Evolutionary conservation across 768 basidiomycete genomes (phyloP).

Genomic region (Boletus speciosus): DNA sequence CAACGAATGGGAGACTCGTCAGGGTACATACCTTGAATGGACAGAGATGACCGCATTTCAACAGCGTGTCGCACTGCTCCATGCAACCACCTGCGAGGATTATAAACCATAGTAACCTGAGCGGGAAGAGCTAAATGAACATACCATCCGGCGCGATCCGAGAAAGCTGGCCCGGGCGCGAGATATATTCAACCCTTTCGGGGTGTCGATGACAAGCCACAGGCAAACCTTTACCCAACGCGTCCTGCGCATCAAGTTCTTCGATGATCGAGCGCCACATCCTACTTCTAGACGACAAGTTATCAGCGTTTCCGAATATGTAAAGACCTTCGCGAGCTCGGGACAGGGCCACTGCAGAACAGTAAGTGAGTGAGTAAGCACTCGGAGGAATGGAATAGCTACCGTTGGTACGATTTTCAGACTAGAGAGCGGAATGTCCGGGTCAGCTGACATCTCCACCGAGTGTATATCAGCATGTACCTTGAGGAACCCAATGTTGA

Average conservation of each 20-base stretch:
- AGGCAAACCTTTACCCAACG: conserved; percentile 52
- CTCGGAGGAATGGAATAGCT: background rate
- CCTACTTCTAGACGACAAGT: conserved; percentile 44
- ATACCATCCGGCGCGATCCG: conserved; percentile 55
- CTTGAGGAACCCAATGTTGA: conserved; percentile 69
- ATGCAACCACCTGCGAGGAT: conserved; percentile 56
- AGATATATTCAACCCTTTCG: conserved; percentile 38
- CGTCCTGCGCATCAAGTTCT: conserved; percentile 47
- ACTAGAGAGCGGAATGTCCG: conserved; percentile 31
- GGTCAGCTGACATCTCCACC: background rate
- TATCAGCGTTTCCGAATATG: conserved; percentile 64
- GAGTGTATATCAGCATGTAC: conserved; percentile 31
- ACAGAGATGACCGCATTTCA: conserved; percentile 64
- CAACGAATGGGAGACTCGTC: background rate
- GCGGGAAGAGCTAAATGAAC: background rate
- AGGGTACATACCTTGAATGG: conserved; percentile 47
- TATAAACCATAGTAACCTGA: background rate
- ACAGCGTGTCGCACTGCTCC: conserved; percentile 46
- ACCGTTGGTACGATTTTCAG: conserved; percentile 55
- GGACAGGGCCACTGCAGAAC: conserved; percentile 57
- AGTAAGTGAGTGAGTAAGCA: conserved; percentile 5
- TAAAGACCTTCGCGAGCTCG: conserved; percentile 72
- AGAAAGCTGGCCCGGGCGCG: conserved; percentile 50
- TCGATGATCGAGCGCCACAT: conserved; percentile 61
- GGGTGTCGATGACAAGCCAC: conserved; percentile 57